phyloP scores from a whole-genome alignment of 2,329 filamentous ascomycete species.

The Leptographium wingfieldii region DNA sequence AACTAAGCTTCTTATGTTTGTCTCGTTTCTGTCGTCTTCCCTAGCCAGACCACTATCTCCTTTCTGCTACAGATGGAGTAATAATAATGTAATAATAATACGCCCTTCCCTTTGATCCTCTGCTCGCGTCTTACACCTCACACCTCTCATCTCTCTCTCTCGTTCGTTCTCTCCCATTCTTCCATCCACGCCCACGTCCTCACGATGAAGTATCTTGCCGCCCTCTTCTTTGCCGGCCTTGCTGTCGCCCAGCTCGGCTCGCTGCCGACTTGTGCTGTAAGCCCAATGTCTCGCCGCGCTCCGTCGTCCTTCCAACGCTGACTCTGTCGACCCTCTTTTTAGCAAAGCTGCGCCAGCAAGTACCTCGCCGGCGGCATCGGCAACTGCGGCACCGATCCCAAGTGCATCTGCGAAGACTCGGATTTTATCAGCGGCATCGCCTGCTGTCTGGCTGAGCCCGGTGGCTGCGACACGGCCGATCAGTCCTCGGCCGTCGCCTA shows the following conservation, averaged over 20 bases:
- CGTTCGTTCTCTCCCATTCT: background rate
- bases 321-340: too few species aligned
- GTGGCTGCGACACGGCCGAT: conserved; percentile 17
- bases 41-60: background rate
- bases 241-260: conserved; percentile 34
- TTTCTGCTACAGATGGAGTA: background rate
- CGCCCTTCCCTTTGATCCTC: background rate
- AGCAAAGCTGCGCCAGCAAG: conserved; percentile 16
- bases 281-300: conserved; percentile 15
- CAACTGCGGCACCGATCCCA: conserved; percentile 21
- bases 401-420: conserved; percentile 29
- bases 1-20: background rate
- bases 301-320: too few species aligned
- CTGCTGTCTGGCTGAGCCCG: conserved; percentile 20
- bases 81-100: background rate
- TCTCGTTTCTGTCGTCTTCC: background rate
- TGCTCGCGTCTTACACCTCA: background rate
- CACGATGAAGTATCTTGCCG: conserved; percentile 30
- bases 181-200: background rate
- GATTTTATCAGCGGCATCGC: conserved; percentile 27
- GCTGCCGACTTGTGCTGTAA: conserved; percentile 43
- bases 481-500: conserved; percentile 19
- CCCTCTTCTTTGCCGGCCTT: conserved; percentile 36
- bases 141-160: background rate
- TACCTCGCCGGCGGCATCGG: conserved; percentile 20